phyloP scores from a whole-genome alignment of 2,329 filamentous ascomycete genomes.

The Seiridium cupressi region DNA sequence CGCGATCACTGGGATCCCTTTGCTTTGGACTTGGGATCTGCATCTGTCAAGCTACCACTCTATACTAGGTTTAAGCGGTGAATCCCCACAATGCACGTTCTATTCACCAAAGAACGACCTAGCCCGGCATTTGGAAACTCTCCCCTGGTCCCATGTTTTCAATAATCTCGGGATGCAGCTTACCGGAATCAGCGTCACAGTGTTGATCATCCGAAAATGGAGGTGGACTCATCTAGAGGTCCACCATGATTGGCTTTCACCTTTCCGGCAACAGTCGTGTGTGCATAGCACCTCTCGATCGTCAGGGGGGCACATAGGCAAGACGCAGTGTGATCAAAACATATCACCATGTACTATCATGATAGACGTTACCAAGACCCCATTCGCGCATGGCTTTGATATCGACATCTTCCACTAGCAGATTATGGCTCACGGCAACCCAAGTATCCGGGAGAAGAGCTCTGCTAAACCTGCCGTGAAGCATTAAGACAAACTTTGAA shows the following conservation, averaged over 20 bases:
- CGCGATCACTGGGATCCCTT: neutral
- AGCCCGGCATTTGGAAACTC: neutral
- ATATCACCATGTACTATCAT: neutral
- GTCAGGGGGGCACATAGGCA: neutral
- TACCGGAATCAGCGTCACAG: neutral
- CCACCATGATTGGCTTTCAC: neutral
- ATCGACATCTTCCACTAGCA: neutral
- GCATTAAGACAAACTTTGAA: neutral
- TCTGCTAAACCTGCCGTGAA: neutral
- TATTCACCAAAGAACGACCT: neutral
- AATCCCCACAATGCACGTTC: neutral
- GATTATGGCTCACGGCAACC: neutral
- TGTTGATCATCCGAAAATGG: neutral
- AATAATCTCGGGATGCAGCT: neutral
- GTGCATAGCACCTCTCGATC: neutral
- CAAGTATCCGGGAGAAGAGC: neutral
- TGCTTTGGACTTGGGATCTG: neutral
- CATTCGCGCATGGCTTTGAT: neutral
- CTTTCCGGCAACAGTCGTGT: neutral
- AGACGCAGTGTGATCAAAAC: neutral
- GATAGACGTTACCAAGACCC: neutral
- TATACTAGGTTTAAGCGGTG: neutral
- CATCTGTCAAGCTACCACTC: neutral
- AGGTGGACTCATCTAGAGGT: neutral
- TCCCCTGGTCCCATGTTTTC: neutral